Evolutionary conservation across 1,139 yeast genomes (phyloP).

Genomic region (Pneumocystis jirovecii): DNA sequence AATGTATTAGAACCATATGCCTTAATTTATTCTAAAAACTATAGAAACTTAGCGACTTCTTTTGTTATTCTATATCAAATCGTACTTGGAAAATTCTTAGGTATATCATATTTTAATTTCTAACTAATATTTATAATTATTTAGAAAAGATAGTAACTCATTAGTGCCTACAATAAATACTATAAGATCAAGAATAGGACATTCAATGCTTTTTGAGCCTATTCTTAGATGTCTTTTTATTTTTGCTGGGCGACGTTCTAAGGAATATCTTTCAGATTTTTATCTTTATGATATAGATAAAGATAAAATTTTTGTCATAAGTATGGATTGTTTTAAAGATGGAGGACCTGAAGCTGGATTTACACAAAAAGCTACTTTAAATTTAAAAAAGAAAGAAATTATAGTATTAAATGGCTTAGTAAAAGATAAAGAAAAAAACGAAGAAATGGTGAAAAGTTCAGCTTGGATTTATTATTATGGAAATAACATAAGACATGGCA

Average conservation of each 20-base stretch:
- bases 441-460: neutral
- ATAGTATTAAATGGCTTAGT: neutral
- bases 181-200: neutral
- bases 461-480: neutral
- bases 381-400: neutral
- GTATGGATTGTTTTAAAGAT: neutral
- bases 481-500: neutral
- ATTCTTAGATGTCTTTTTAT: neutral
- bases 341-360: neutral
- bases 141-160: neutral
- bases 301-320: neutral
- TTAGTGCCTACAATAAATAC: neutral
- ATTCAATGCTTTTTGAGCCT: neutral
- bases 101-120: neutral
- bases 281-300: neutral
- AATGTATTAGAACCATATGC: neutral
- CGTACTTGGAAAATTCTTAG: neutral
- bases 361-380: neutral
- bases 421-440: neutral
- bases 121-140: neutral
- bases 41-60: neutral
- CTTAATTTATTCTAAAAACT: neutral
- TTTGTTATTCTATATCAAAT: neutral
- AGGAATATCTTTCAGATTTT: neutral
- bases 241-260: neutral